Evolutionary conservation across 2,329 filamentous ascomycete genomes (phyloP), one percentile per base, ranked within the genome.

Genomic region (Pseudomassariella vexata): DNA sequence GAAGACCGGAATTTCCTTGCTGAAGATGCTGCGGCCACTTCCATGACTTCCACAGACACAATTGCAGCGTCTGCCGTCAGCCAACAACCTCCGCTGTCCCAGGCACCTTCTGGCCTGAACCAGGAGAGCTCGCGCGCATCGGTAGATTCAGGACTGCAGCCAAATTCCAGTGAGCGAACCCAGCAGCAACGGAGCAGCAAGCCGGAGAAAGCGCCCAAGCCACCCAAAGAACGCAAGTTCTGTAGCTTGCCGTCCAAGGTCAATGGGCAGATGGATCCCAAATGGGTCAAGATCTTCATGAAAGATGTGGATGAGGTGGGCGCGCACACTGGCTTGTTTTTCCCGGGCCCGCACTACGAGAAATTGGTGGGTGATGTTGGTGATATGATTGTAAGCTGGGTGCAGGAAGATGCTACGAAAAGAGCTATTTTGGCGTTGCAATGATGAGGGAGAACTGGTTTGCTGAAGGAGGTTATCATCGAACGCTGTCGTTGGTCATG

Each of bases 281-380:
- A 79, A 11, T 95, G 89, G 88, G 64, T 88, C 1, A 69, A 80
- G 26, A 73, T 95, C 3, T 80, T 79, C 47, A 92, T 95, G 84
- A 73, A 82, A 36, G 79, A 78, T 32, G 78, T 92, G 39, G 88
- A 94, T 50, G 85, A 94, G 56, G 83, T 94, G 1, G 79, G 76
- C 6, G 89, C 88, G 8, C 88, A 94, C 53, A 90, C 85, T 40
- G 81, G 83, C 0, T 62, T 95, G 31, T 95, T 94, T 60, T 75
- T 85, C 9, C 60, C 77, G 0, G 79, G 82, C 6, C 69, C 78
- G 38, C 80, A 85, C 36, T 90, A 92, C 50, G 82, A 88, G 46
- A 62, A 60, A 41, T 61, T 90, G n/a, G 78, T 90, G n/a, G 80
- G 79, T 1, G 82, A 89, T 53, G 79, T 86, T 3, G 79, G 76